These are phyloP conservation scores for Solanum sejunctum DNA, from an alignment of 257 asterid genomes.

Conservation along the genomic window DNA sequence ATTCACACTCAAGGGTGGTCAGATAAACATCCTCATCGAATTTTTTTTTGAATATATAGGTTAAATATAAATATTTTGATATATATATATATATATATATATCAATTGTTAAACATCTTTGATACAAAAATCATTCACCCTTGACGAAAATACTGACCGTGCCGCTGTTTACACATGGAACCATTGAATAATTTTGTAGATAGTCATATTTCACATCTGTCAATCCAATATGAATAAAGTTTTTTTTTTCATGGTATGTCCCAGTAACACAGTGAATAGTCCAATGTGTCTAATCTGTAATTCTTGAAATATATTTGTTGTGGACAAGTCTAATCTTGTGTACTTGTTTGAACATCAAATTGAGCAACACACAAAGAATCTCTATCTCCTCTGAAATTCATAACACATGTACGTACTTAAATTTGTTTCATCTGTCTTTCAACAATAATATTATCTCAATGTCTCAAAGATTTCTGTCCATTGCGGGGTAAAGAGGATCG, in stretches of 20 bases:
- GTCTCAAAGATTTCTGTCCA: too few relatives aligned
- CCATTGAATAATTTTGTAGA: neutral
- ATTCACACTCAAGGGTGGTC: too few relatives aligned
- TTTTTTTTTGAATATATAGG: too few relatives aligned
- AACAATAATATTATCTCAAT: too few relatives aligned
- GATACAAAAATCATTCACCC: too few relatives aligned
- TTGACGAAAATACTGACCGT: too few relatives aligned
- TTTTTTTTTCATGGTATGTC: neutral
- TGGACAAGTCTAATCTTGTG: neutral
- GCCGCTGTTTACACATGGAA: neutral
- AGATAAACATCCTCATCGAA: too few relatives aligned
- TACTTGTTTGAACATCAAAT: neutral
- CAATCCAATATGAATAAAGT: neutral
- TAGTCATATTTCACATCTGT: neutral
- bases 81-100: too few relatives aligned
- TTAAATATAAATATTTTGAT: too few relatives aligned
- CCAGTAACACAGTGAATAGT: neutral
- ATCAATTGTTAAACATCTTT: too few relatives aligned
- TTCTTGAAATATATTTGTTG: neutral
- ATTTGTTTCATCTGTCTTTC: neutral
- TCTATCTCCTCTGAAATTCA: neutral
- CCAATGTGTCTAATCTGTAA: neutral
- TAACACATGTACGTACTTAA: neutral
- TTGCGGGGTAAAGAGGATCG: too few relatives aligned
- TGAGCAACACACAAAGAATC: neutral